Evolutionary conservation across 2,329 filamentous ascomycete genomes (phyloP).

Genomic region (Malbranchea zuffiana): DNA sequence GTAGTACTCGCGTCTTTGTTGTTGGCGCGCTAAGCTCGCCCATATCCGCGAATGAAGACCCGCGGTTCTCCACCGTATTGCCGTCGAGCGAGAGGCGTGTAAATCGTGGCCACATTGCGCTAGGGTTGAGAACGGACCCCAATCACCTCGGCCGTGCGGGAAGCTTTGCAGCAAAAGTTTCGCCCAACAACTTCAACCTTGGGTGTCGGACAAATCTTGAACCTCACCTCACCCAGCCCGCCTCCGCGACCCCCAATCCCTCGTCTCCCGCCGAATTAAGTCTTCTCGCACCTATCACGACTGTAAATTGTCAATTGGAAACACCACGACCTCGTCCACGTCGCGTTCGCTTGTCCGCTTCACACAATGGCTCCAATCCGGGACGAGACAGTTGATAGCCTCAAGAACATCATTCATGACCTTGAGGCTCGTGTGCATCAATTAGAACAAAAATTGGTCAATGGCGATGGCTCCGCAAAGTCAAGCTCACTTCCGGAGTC

Average conservation of each 20-base stretch:
- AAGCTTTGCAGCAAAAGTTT: conserved; percentile 7
- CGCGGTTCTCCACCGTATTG: too few species aligned
- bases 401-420: conserved; percentile 71
- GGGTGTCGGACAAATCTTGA: conserved; percentile 7
- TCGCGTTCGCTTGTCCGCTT: conserved; percentile 17
- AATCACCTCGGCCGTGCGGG: conserved; percentile 13
- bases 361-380: conserved; percentile 75
- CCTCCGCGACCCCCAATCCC: conserved; percentile 8
- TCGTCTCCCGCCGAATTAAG: conserved; percentile 4
- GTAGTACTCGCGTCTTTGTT: too few species aligned
- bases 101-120: too few species aligned
- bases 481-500: conserved; percentile 47
- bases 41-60: too few species aligned
- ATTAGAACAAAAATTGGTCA: conserved; percentile 61
- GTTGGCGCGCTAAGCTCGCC: too few species aligned
- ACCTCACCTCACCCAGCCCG: conserved; percentile 12
- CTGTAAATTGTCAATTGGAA: too few species aligned
- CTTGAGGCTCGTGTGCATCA: conserved; percentile 79
- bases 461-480: conserved; percentile 41
- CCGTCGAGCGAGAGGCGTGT: too few species aligned
- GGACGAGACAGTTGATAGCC: conserved; percentile 65
- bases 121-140: too few species aligned
- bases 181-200: conserved; percentile 3
- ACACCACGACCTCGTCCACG: conserved; percentile 5
- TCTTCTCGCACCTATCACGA: neutral